Percentiles rank a stretch among this genome's conserved stretches.
These are phyloP conservation scores for Cryptococcus jaspeensis DNA, from an alignment of 1,284 basidiomycete species.

Conservation along the genomic window DNA sequence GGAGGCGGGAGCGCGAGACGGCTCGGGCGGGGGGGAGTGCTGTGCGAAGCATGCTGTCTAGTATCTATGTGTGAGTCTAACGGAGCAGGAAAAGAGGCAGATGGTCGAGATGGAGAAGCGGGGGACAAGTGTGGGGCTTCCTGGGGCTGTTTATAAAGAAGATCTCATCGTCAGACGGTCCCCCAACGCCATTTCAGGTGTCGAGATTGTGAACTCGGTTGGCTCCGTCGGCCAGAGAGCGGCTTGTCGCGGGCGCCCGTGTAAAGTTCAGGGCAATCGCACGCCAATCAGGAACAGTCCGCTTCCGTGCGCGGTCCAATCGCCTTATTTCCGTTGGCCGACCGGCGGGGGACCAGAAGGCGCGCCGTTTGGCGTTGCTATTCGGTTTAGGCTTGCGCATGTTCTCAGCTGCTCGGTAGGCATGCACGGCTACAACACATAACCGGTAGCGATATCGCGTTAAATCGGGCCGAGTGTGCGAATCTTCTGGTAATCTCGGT, in stretches of 20 bases:
- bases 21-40: not conserved
- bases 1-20: not conserved
- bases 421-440: too few species aligned
- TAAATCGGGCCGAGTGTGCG: too few species aligned
- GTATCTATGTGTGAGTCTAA: not conserved
- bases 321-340: too few species aligned
- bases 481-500: too few species aligned
- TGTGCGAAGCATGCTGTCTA: not conserved
- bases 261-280: not conserved
- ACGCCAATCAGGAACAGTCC: not conserved
- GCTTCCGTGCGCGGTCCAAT: too few species aligned
- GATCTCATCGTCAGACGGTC: not conserved
- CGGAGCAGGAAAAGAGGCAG: not conserved
- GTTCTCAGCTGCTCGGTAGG: not conserved
- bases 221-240: not conserved
- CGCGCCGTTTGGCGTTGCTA: too few species aligned
- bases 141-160: not conserved
- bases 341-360: too few species aligned
- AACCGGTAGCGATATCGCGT: too few species aligned
- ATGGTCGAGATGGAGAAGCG: not conserved
- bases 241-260: not conserved
- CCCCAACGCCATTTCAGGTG: not conserved
- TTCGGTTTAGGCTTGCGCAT: not conserved
- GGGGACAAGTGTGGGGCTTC: not conserved
- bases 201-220: not conserved